Percentiles rank a stretch among this genome's conserved stretches.
phyloP scores from a whole-genome alignment of 768 basidiomycete species.

The Saitozyma podzolica region DNA sequence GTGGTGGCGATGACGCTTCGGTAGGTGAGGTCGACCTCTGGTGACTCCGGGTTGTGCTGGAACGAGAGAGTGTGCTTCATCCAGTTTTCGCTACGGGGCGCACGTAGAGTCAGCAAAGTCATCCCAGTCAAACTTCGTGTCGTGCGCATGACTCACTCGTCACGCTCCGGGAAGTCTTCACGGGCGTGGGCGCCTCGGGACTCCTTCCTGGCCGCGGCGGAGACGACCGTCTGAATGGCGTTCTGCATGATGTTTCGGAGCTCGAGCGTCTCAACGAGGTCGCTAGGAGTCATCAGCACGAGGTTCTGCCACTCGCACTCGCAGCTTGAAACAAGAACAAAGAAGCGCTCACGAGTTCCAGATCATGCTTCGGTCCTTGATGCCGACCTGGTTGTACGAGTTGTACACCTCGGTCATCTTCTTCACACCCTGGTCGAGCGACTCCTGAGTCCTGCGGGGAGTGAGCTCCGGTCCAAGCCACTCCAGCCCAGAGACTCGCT shows the following conservation, averaged over 20 bases:
- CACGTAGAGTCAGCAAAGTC: constrained; percentile 3
- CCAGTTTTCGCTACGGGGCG: constrained; percentile 41
- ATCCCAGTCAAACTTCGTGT: background rate
- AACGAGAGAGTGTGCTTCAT: constrained; percentile 75
- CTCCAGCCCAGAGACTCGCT: too few relatives aligned
- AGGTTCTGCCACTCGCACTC: background rate
- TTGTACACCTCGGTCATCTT: constrained; percentile 84
- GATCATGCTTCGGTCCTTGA: constrained; percentile 98
- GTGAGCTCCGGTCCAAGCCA: constrained; percentile 55
- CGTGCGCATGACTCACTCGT: constrained; percentile 60
- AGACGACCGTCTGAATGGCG: constrained; percentile 91
- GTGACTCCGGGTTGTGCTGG: constrained; percentile 72
- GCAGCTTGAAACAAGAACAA: background rate
- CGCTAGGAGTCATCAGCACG: constrained; percentile 57
- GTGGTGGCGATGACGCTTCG: constrained; percentile 80
- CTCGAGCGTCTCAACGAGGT: constrained; percentile 95
- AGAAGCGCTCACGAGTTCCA: constrained; percentile 87
- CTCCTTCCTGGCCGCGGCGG: constrained; percentile 79
- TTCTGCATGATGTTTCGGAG: constrained; percentile 93
- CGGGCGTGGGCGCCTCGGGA: constrained; percentile 98
- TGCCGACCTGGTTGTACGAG: constrained; percentile 84
- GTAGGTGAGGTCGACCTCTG: constrained; percentile 86
- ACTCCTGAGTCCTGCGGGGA: constrained; percentile 66
- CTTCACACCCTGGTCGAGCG: constrained; percentile 86
- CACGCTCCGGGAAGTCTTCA: constrained; percentile 98